Percentiles rank a stretch among this genome's conserved stretches.
These are phyloP conservation scores for Brettanomyces custersianus DNA, from an alignment of 805 yeast species.

Conservation along the genomic window DNA sequence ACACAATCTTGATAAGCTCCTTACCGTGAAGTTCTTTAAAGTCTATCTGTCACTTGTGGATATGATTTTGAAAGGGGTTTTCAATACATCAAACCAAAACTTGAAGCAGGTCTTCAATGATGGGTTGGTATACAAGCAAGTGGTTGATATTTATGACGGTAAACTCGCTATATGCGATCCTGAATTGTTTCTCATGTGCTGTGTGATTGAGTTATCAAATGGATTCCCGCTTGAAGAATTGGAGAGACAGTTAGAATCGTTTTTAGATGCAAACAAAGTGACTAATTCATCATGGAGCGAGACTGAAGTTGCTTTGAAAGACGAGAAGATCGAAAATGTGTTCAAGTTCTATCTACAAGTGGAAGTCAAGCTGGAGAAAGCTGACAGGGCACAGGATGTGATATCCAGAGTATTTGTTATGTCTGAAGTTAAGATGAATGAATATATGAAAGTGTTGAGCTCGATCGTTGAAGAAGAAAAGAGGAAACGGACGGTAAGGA, in stretches of 20 bases:
- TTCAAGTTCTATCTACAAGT: conserved; percentile 20
- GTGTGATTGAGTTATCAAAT: conserved; percentile 23
- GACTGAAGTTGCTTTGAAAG: conserved; percentile 1
- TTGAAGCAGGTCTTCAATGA: conserved; percentile 11
- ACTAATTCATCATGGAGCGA: conserved; percentile 8
- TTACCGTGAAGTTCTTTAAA: conserved; percentile 10
- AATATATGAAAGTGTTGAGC: conserved; percentile 10
- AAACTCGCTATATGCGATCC: conserved; percentile 13
- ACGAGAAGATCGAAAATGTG: conserved; percentile 10
- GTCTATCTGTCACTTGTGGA: conserved; percentile 21
- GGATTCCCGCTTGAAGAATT: conserved; percentile 14
- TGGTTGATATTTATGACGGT: conserved; percentile 9
- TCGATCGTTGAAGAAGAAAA: conserved; percentile 3
- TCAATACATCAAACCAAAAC: neutral
- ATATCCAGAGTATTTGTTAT: conserved; percentile 12
- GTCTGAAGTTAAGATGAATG: conserved; percentile 10
- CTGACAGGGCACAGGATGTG: conserved; percentile 10
- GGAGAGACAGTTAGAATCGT: conserved; percentile 17
- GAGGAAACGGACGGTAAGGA: neutral
- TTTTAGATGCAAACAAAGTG: conserved; percentile 10
- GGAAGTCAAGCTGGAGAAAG: conserved; percentile 13
- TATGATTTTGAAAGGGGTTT: conserved; percentile 17
- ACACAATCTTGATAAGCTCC: conserved; percentile 6
- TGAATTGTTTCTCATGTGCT: conserved; percentile 22
- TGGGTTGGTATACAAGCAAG: conserved; percentile 18